These are phyloP conservation scores for Amanita molliuscula DNA, from an alignment of 768 basidiomycete species.

Conservation along the genomic window DNA sequence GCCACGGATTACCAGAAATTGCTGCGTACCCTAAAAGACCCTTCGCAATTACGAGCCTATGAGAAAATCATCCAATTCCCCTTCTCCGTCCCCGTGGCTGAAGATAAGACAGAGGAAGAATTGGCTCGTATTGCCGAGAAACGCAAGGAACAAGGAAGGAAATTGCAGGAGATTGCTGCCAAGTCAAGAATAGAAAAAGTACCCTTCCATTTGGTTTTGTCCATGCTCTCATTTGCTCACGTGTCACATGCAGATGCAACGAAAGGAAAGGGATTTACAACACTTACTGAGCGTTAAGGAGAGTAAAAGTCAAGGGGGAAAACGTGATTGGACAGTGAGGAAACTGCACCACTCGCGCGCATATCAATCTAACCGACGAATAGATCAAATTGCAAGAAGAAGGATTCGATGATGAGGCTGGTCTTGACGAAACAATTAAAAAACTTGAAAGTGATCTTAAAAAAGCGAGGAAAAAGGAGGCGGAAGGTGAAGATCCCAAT, in stretches of 20 bases:
- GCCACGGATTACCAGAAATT: constrained; percentile 63
- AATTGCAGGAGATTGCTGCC: constrained; percentile 86
- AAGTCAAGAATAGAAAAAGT: constrained; percentile 84
- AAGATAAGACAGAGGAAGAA: constrained; percentile 91
- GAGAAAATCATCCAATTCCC: constrained; percentile 87
- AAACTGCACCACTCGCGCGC: background rate
- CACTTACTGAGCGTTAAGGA: constrained; percentile 58
- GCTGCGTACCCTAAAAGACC: constrained; percentile 59
- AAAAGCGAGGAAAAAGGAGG: constrained; percentile 73
- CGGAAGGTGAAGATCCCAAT: constrained; percentile 55
- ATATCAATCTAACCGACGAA: background rate
- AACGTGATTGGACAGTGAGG: constrained; percentile 68
- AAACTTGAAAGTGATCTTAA: constrained; percentile 75
- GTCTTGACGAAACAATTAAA: constrained; percentile 74
- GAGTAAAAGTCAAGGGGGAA: constrained; percentile 43
- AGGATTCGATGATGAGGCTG: constrained; percentile 70
- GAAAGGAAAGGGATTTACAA: constrained; percentile 70
- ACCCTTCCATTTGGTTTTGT: constrained; percentile 3
- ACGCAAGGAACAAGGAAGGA: constrained; percentile 75
- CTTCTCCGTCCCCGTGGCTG: constrained; percentile 47
- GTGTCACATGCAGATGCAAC: constrained; percentile 36
- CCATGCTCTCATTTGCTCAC: background rate
- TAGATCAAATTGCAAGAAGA: constrained; percentile 54
- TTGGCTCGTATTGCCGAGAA: constrained; percentile 67
- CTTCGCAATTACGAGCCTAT: constrained; percentile 46